Percentiles rank a stretch among this genome's conserved stretches.
Evolutionary conservation across 805 yeast genomes (phyloP).

Genomic region (Candida sonorensis): DNA sequence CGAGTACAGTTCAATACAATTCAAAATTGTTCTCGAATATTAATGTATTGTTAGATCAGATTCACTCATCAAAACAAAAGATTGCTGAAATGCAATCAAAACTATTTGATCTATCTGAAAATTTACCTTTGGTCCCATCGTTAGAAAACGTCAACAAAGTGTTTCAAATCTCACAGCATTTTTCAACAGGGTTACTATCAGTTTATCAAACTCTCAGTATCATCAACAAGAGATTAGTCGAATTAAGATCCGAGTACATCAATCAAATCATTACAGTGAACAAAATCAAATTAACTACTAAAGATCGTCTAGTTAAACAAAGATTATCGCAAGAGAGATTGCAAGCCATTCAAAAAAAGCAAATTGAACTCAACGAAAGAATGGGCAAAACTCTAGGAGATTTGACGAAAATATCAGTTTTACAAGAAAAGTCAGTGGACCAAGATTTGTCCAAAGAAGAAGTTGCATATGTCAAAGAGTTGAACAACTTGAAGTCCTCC

Average conservation of each 20-base stretch:
- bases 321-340: conserved; percentile 27
- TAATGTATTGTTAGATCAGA: conserved; percentile 4
- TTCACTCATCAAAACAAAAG: conserved; percentile 3
- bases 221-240: conserved; percentile 11
- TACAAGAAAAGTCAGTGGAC: conserved; percentile 6
- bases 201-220: conserved; percentile 13
- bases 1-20: too few relatives aligned
- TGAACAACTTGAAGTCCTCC: conserved; percentile 14
- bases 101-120: conserved; percentile 2
- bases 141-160: conserved; percentile 11
- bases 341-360: conserved; percentile 25
- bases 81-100: conserved; percentile 8
- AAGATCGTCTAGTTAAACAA: conserved; percentile 10
- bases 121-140: conserved; percentile 6
- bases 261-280: conserved; percentile 19
- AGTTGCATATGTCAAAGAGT: conserved; percentile 16
- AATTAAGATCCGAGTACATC: conserved; percentile 17
- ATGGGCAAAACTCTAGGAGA: conserved; percentile 9
- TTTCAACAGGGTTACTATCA: conserved; percentile 11
- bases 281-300: conserved; percentile 8
- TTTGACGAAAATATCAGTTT: conserved; percentile 6
- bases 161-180: conserved; percentile 10
- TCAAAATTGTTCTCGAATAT: conserved; percentile 4
- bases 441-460: conserved; percentile 20
- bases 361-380: conserved; percentile 11